A percentile compares a stretch with the other conserved stretches of the same genome.
Evolutionary conservation across 805 yeast genomes (phyloP).

Genomic region (Lipomyces mesembrius): DNA sequence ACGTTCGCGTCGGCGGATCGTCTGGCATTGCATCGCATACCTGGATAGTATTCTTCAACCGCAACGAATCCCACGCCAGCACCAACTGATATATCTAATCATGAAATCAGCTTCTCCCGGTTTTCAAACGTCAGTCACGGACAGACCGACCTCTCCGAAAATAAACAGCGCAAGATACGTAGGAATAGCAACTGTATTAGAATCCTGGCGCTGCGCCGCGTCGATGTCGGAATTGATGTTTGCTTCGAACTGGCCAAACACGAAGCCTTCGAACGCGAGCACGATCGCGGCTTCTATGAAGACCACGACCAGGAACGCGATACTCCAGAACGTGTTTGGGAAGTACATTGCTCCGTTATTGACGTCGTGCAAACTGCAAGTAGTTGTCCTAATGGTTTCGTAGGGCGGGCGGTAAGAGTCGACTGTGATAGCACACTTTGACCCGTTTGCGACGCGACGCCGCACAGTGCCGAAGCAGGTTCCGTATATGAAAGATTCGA

Average conservation of each 20-base stretch:
- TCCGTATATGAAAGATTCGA: too few relatives aligned
- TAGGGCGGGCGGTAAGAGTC: too few relatives aligned
- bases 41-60: constrained; percentile 49
- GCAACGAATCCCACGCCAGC: constrained; percentile 49
- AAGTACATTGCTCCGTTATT: constrained; percentile 7
- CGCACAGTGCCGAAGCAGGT: too few relatives aligned
- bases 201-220: constrained; percentile 23
- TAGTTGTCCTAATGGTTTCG: too few relatives aligned
- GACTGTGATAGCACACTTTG: too few relatives aligned
- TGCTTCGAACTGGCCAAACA: constrained; percentile 43
- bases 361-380: too few relatives aligned
- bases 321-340: constrained; percentile 19
- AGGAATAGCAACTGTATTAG: constrained; percentile 44
- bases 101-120: background rate
- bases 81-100: constrained; percentile 48
- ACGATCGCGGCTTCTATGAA: constrained; percentile 37
- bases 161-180: constrained; percentile 56
- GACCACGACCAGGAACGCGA: constrained; percentile 23
- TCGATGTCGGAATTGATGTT: constrained; percentile 28
- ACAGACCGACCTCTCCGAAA: constrained; percentile 47
- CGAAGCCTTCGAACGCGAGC: constrained; percentile 43
- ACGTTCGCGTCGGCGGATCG: too few relatives aligned
- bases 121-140: too few relatives aligned
- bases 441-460: too few relatives aligned
- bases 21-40: constrained; percentile 19